Conservation (phyloP, 2,329 filamentous ascomycete genomes). For the Xylaria sp. region DNA sequence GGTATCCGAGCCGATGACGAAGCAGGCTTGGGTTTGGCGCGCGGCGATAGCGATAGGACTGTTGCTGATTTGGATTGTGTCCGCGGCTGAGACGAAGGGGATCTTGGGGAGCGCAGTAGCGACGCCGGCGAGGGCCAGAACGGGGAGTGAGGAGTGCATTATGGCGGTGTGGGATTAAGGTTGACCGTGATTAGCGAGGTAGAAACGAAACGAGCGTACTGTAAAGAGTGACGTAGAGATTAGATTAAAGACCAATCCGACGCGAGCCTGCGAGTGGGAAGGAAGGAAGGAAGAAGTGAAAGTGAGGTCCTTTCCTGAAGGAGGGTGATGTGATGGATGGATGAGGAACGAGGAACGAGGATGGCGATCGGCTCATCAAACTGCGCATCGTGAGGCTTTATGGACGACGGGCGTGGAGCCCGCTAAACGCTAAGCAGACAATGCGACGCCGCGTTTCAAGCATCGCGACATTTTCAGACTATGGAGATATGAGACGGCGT, state of each 20-base stretch:
- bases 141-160: constrained; percentile 35
- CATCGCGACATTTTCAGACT: constrained; percentile 20
- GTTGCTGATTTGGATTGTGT: constrained; percentile 33
- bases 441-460: constrained; percentile 23
- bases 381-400: constrained; percentile 34
- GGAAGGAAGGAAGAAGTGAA: constrained; percentile 33
- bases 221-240: constrained; percentile 12
- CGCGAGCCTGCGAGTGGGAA: constrained; percentile 37
- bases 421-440: constrained; percentile 10
- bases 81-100: constrained; percentile 38
- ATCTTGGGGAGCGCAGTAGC: constrained; percentile 39
- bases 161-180: not conserved
- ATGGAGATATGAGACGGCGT: constrained; percentile 9
- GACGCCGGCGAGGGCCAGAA: constrained; percentile 35
- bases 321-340: not conserved
- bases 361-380: constrained; percentile 9
- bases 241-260: constrained; percentile 30
- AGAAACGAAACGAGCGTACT: not conserved
- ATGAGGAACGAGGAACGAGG: not conserved
- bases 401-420: constrained; percentile 10
- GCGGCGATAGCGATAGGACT: not conserved
- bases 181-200: not conserved
- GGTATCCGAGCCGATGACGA: constrained; percentile 61
- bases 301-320: constrained; percentile 37
- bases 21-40: constrained; percentile 55